A percentile compares a stretch with the other conserved stretches of the same genome.
Evolutionary conservation across 495 filamentous ascomycete genomes (phyloP).

Genomic region (Hypoxylon cercidicola): DNA sequence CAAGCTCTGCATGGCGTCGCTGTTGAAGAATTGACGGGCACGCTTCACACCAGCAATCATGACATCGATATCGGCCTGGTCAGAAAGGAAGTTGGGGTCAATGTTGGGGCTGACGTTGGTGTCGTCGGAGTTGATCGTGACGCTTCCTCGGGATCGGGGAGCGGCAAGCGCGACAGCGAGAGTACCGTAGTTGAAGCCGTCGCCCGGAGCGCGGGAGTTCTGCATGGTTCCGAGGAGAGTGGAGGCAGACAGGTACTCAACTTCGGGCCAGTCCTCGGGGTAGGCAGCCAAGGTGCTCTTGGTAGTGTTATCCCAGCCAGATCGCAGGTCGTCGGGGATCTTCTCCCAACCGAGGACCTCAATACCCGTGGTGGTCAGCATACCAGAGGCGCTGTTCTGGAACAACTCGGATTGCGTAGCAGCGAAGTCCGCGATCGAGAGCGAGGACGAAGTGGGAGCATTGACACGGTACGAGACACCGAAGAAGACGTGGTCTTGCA

Average conservation of each 20-base stretch:
- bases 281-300: conserved; percentile 42
- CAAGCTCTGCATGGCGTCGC: conserved; percentile 40
- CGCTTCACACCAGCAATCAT: conserved; percentile 65
- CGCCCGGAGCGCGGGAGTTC: conserved; percentile 7
- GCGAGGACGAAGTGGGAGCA: conserved; percentile 31
- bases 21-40: conserved; percentile 46
- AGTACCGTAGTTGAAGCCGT: conserved; percentile 58
- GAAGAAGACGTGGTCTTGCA: conserved; percentile 55
- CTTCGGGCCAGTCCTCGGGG: conserved; percentile 67
- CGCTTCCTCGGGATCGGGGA: conserved; percentile 63
- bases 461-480: conserved; percentile 42
- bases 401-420: neutral
- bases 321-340: conserved; percentile 48
- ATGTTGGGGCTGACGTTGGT: conserved; percentile 61
- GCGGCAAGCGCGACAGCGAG: conserved; percentile 55
- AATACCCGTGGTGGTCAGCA: conserved; percentile 48
- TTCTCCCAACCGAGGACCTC: conserved; percentile 62
- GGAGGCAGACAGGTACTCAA: conserved; percentile 54
- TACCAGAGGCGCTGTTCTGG: conserved; percentile 40
- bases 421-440: neutral
- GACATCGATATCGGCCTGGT: conserved; percentile 63
- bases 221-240: neutral
- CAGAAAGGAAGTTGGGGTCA: conserved; percentile 63
- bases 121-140: conserved; percentile 58
- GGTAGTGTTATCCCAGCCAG: conserved; percentile 25